Percentiles rank a stretch among this genome's conserved stretches.
These are phyloP conservation scores for Coprinopsis sp. DNA, from an alignment of 768 basidiomycete genomes.

Conservation along the genomic window DNA sequence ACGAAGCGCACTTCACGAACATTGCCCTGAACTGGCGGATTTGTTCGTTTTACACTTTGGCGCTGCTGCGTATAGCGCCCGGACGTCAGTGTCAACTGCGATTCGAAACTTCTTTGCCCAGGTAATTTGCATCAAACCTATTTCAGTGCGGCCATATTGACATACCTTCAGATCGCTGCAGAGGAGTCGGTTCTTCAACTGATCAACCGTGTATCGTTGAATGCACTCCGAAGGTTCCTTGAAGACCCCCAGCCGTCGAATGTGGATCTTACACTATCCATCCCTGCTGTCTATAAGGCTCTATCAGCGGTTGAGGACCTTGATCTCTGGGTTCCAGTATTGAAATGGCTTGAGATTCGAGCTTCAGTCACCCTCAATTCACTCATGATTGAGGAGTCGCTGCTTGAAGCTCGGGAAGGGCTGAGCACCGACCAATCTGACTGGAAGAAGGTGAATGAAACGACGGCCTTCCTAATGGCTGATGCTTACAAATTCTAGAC, in stretches of 20 bases:
- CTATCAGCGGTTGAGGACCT: not conserved
- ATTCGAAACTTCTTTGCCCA: not conserved
- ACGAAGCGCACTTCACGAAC: too few relatives aligned
- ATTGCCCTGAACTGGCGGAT: not conserved
- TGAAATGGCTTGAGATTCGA: not conserved
- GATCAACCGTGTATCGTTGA: conserved; percentile 11
- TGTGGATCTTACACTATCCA: not conserved
- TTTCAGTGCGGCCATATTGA: not conserved
- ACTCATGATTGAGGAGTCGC: not conserved
- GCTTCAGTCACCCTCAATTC: not conserved
- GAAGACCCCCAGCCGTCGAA: not conserved
- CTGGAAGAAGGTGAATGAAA: conserved; percentile 12
- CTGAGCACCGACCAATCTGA: not conserved
- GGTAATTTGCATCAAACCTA: not conserved
- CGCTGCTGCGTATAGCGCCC: not conserved
- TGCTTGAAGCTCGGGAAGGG: too few relatives aligned
- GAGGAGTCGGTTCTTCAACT: conserved; percentile 21
- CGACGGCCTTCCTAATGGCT: not conserved
- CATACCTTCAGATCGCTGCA: conserved; percentile 13
- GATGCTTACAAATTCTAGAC: not conserved
- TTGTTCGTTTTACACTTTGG: not conserved
- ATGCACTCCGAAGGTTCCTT: conserved; percentile 9
- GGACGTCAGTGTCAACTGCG: not conserved
- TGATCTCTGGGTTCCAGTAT: not conserved
- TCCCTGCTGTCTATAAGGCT: conserved; percentile 2